These are phyloP conservation scores for Rhodotorula sp. DNA, from an alignment of 1,284 basidiomycete genomes.

Conservation along the genomic window DNA sequence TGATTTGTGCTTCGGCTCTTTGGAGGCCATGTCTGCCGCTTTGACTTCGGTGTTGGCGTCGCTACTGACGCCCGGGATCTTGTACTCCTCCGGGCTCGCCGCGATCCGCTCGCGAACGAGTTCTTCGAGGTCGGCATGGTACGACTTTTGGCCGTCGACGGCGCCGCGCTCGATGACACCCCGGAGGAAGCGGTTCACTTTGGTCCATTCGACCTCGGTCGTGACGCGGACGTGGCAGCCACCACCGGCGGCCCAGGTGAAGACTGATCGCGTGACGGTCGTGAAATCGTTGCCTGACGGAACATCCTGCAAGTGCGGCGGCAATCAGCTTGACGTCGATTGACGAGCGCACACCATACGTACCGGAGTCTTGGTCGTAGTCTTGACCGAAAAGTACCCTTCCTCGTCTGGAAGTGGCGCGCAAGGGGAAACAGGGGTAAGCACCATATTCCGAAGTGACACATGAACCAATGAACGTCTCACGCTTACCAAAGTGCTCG, in stretches of 20 bases:
- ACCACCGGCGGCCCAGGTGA: conserved; percentile 83
- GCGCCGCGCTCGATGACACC: conserved; percentile 30
- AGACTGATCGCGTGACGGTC: conserved; percentile 88
- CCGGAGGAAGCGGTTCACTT: conserved; percentile 52
- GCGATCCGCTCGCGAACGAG: conserved; percentile 83
- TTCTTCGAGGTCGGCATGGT: conserved; percentile 77
- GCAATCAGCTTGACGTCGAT: neutral
- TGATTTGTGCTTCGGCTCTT: neutral
- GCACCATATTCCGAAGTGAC: neutral
- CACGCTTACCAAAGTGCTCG: conserved; percentile 53
- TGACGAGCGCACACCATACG: neutral
- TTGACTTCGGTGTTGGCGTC: conserved; percentile 2
- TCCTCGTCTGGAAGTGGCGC: conserved; percentile 62
- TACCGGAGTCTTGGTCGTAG: conserved; percentile 76
- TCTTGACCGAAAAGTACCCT: conserved; percentile 73
- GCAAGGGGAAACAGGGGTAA: neutral
- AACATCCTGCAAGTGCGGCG: conserved; percentile 60
- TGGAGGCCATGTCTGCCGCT: conserved; percentile 4
- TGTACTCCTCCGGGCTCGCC: conserved; percentile 75
- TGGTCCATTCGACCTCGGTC: conserved; percentile 90
- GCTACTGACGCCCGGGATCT: conserved; percentile 49
- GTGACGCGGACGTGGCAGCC: conserved; percentile 79
- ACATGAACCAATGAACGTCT: neutral
- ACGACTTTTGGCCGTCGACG: conserved; percentile 85
- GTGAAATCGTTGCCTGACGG: conserved; percentile 86